Evolutionary conservation across 768 basidiomycete species (phyloP), one percentile per base, ranked within the genome.

Genomic region (Mycena sanguinolenta): DNA sequence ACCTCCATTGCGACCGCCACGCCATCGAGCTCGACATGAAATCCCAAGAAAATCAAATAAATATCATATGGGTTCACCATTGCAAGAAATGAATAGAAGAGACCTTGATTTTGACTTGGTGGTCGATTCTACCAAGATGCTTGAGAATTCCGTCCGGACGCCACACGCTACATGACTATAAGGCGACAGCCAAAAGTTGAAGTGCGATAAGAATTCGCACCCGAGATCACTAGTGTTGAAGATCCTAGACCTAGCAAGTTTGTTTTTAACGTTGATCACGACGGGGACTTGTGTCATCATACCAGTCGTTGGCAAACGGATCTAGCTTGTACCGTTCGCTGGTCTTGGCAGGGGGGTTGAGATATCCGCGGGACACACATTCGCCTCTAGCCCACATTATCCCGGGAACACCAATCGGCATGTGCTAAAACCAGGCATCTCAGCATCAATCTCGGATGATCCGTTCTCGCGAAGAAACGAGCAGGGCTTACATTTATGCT

Each of bases 41-140:
- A 91, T 5, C 89, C 90, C 83, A 89, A 58, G 27, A 42, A 38
- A 25, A 9, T 58, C 19, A 34, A 21, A 55, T 71, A 23, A 73
- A 58, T 38, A n/a, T 27, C 12, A 54, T 28, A 25, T 30, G 28
- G 34, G 28, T 49, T 53, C 28, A 23, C 44, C 19, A 53, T 23
- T 14, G 14, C 21, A 10, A 10, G 4, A 10, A 32, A 46, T 46
- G 13, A 42, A 58, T 21, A 49, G 76, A 53, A 63, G n/a, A n/a
- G n/a, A 87, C 86, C 81, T 89, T 89, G 75, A 91, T 82, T 76
- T 91, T 91, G 57, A 90, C 88, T 76, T 90, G 89, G 70, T 90
- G 88, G 73, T 91, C 90, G 38, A 87, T 84, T 38, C 90, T 82
- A 16, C 90, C 90, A 25, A 90, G 82, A 71, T 87, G 87, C 64